phyloP scores from a whole-genome alignment of 2,329 filamentous ascomycete genomes.

The Ophiostoma tasmaniense region DNA sequence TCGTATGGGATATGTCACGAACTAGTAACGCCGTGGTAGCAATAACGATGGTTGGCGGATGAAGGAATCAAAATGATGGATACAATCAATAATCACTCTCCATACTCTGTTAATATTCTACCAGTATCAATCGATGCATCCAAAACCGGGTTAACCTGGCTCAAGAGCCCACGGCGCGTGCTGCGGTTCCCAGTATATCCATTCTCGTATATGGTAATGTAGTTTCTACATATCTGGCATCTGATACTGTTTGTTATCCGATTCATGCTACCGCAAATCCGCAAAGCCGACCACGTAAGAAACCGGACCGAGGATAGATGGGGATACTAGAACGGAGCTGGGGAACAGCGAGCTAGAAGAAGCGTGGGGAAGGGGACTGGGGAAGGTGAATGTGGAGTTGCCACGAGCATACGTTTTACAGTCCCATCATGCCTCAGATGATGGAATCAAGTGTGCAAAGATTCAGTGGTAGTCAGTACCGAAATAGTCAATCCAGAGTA shows the following conservation, averaged over 20 bases:
- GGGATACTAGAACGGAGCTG: not conserved
- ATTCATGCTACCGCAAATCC: not conserved
- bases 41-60: not conserved
- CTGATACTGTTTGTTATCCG: not conserved
- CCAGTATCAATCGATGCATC: not conserved
- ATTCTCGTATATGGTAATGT: no score
- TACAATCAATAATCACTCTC: not conserved
- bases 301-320: conserved; percentile 2
- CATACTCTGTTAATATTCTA: not conserved
- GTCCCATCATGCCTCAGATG: not conserved
- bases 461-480: not conserved
- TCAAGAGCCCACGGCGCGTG: not conserved
- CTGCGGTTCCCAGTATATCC: not conserved
- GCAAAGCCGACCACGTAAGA: not conserved
- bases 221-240: not conserved
- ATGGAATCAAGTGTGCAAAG: not conserved
- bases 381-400: not conserved
- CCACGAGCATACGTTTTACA: not conserved
- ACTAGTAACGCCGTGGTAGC: not conserved
- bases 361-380: not conserved
- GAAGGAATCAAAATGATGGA: not conserved
- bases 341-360: not conserved
- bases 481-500: not conserved
- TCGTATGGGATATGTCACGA: not conserved
- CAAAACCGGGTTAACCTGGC: not conserved